Base-by-base conservation (phyloP, 148 eudicot species). In the Rhododendron griersonianum region DNA sequence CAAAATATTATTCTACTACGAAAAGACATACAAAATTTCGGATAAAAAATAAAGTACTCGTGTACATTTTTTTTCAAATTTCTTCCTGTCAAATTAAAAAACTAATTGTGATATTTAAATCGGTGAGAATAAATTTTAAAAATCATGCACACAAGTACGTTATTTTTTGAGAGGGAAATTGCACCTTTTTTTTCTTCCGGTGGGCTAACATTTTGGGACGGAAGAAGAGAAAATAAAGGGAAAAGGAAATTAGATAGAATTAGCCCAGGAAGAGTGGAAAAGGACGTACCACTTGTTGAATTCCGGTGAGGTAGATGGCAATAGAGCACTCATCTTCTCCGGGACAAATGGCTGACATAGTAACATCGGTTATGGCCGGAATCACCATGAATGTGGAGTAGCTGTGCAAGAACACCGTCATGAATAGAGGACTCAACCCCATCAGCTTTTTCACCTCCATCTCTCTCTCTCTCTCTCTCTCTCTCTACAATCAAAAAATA, bases 301-400 rank as follows among this genome's bases (percentile, higher is more conserved):
- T 53, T 14, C 92, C 92, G 75, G 91, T 87, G 87, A 91, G 87
- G 77, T 89, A 91, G 47, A 91, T 89, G 85, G 92, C 92, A 23
- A 91, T 37, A 44, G 92, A 89, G 53, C 92, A 91, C 75, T 91
- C 87, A 13, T 86, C 74, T 53, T 87, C 87, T 44, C 91, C 92
- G 30, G 92, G 92, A 69, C 92, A 91, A 16, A 91, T 83, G 1
- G 92, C 92, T 0, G 87, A 48, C 92, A 91, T 91, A n/a, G 91
- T 87, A 33, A 91, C 92, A n/a, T 91, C 92, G 0, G 92, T 91
- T 63, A 89, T 91, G 45, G 88, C 89, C 47, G 92, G 91, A 33
- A 89, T 82, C 45, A 91, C 92, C 92, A 89, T 89, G 79, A 48
- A 82, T 37, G 87, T n/a, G 0, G 91, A 76, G 84, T 89, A 91